Conservation (phyloP, 345 rosid species). For the Camelina hispida region DNA sequence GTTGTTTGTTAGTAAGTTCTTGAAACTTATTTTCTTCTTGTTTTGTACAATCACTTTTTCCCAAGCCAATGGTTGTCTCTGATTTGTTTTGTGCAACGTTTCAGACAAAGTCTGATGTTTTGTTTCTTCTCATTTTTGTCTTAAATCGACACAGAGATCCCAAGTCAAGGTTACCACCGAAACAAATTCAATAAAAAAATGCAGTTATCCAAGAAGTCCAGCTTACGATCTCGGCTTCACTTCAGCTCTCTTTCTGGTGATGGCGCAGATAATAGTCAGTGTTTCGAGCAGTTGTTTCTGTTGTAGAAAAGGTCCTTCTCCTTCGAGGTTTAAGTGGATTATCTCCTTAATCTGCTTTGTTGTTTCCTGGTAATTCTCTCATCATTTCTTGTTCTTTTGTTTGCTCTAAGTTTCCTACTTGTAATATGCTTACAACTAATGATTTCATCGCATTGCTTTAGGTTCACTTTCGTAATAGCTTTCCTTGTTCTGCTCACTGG, state of each 20-base stretch:
- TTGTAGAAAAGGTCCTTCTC: conserved; percentile 62
- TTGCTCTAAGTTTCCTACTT: not conserved
- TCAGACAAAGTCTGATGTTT: conserved; percentile 12
- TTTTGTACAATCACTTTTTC: not conserved
- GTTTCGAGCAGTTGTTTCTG: conserved; percentile 77
- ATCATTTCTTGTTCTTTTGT: not conserved
- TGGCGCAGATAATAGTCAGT: conserved; percentile 68
- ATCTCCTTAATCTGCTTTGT: conserved; percentile 67
- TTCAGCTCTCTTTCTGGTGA: conserved; percentile 65
- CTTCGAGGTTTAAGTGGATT: conserved; percentile 68
- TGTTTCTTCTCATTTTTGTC: not conserved
- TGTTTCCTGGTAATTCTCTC: conserved; percentile 70
- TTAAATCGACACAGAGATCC: conserved; percentile 54
- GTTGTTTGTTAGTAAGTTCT: not conserved
- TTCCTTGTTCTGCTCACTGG: conserved; percentile 80
- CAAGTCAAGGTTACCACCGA: conserved; percentile 53
- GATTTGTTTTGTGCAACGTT: not conserved
- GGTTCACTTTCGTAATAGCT: conserved; percentile 83
- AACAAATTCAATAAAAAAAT: conserved; percentile 51
- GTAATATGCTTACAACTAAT: not conserved
- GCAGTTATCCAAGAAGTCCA: conserved; percentile 74
- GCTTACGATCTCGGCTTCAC: conserved; percentile 74
- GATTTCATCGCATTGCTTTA: conserved; percentile 28
- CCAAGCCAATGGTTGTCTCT: not conserved
- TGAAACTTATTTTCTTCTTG: not conserved